Evolutionary conservation across 2,329 filamentous ascomycete genomes (phyloP), one percentile per base, ranked within the genome.

Genomic region (Fusarium sp.): DNA sequence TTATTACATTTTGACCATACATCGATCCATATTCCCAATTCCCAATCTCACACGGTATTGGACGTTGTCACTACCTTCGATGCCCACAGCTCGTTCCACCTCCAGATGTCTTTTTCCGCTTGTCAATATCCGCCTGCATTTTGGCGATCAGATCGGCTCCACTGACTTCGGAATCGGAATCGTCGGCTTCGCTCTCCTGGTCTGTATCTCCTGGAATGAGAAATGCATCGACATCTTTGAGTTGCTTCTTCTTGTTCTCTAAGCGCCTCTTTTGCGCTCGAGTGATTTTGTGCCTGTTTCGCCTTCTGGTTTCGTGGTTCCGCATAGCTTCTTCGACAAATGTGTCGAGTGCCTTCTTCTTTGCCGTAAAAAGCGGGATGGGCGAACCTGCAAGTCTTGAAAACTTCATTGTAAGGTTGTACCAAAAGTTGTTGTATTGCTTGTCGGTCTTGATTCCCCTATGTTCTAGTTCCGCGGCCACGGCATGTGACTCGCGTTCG

Each of bases 401-500:
- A 33, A 73, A 61, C 42, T 61, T 67, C 66, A 73, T 75, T 7
- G 55, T 73, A 26, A 77, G 61, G 32, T 76, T 73, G 62, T 75
- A 74, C 74, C 74, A 76, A 49, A 77, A 75, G 49, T 71, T 75
- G 41, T 40, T 56, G 52, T 69, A 68, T 42, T 74, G 73, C 12
- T 5, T 55, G 26, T 59, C 64, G 14, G 60, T 61, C 40, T 62
- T 65, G 58, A 73, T 62, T 12, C 67, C 70, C 13, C 64, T 71
- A 37, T 60, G 50, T 15, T 48, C n/a, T 15, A 75, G 53, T 45
- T 76, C 71, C 14, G 63, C 55, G 40, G 62, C 59, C 18, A 73
- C 45, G 23, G 66, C 71, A 17, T 44, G 40, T 23, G 60, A 60
- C 20, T 30, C 30, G 9, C 59, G 63, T 37, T 72, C 57, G 9